Evolutionary conservation across 2,329 filamentous ascomycete genomes (phyloP), one percentile per base, ranked within the genome.

Genomic region (Diaporthe humulicola): DNA sequence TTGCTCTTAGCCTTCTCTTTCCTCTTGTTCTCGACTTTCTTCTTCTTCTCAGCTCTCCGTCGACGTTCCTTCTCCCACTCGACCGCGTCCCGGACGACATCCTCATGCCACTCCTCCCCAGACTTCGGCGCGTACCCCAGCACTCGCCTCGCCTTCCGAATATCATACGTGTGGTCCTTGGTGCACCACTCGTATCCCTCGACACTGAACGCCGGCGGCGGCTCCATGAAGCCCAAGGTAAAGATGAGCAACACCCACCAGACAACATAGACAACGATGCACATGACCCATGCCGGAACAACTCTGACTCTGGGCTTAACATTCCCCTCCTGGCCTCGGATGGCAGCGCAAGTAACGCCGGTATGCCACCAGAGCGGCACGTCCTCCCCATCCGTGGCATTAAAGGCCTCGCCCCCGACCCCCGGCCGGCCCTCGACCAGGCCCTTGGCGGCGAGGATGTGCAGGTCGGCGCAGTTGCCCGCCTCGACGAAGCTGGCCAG

Each of bases 361-460:
- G 78, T 77, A 14, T 83, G 81, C n/a, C 80, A 78, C 78, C 81
- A 84, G 38, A 83, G 84, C 0, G 77, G 79, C 9, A 82, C 73
- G 0, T 80, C 80, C 1, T 77, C 66, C 0, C 81, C 81, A 52
- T 85, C 83, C 1, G 82, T 81, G 61, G 83, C 78, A 70, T 83
- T 84, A 77, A 84, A 85, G 0, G 79, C 81, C 74, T 85, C 79
- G 9, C 84, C 83, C 0, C 79, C 81, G 0, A 84, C 79, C 8
- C 77, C 77, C 0, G 73, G 70, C 0, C 42, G 52, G 2, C 73
- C 77, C 9, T 78, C 79, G 8, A 79, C 38, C 15, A 83, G 71
- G 0, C 79, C 80, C 61, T 81, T 81, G 4, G 81, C 81, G 1
- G 78, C 81, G 1, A 83, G 77, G 2, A 79, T 9, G 54, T 83